These are phyloP conservation scores for Fusarium equiseti DNA, from an alignment of 2,329 filamentous ascomycete genomes.

Conservation along the genomic window DNA sequence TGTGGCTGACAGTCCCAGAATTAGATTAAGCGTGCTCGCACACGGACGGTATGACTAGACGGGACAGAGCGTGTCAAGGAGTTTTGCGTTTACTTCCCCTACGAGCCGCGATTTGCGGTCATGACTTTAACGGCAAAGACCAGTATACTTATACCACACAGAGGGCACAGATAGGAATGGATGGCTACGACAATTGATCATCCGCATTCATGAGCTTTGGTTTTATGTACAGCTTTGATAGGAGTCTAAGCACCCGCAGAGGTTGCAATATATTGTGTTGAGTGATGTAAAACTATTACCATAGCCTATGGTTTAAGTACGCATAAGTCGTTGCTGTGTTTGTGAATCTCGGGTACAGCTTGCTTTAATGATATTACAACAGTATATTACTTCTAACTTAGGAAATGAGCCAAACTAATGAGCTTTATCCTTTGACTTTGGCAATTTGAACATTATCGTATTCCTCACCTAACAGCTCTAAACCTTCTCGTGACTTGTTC, in stretches of 20 bases:
- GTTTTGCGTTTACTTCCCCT: constrained; percentile 33
- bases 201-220: constrained; percentile 24
- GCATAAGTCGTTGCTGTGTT: background rate
- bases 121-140: constrained; percentile 41
- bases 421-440: background rate
- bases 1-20: constrained; percentile 21
- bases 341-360: background rate
- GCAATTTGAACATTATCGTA: background rate
- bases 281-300: background rate
- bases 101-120: constrained; percentile 32
- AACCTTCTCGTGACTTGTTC: constrained; percentile 50
- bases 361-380: constrained; percentile 10
- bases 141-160: constrained; percentile 39
- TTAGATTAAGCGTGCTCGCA: constrained; percentile 33
- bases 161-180: constrained; percentile 27
- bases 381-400: constrained; percentile 10
- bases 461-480: background rate
- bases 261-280: constrained; percentile 20
- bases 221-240: constrained; percentile 31
- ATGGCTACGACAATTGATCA: constrained; percentile 30
- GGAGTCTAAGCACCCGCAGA: constrained; percentile 15
- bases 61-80: constrained; percentile 33
- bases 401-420: constrained; percentile 9
- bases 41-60: constrained; percentile 35
- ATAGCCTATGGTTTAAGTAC: background rate